Conservation (phyloP, 2,329 filamentous ascomycete genomes). For the Sclerotinia spermophila region DNA sequence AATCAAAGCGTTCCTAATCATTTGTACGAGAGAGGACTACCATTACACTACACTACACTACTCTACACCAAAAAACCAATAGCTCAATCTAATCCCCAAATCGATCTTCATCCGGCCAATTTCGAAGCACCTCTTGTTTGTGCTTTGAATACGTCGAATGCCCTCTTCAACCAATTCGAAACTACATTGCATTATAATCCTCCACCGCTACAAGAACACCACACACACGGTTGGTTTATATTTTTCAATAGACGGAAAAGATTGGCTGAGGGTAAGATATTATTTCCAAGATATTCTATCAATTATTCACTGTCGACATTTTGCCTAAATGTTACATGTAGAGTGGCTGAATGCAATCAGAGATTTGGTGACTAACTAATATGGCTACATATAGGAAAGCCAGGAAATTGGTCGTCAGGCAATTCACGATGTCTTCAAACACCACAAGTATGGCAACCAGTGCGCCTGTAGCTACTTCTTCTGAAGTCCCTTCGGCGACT, state of each 20-base stretch:
- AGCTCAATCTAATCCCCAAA: not conserved
- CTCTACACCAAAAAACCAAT: no score
- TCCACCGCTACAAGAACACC: conserved; percentile 3
- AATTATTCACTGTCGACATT: not conserved
- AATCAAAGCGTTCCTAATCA: conserved; percentile 20
- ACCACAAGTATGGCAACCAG: conserved; percentile 32
- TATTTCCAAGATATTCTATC: not conserved
- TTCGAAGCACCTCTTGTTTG: conserved; percentile 21
- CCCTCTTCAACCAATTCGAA: conserved; percentile 28
- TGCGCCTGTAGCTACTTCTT: conserved; percentile 18
- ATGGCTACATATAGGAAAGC: conserved; percentile 25
- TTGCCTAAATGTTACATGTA: not conserved
- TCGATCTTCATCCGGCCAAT: conserved; percentile 13
- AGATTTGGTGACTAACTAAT: conserved; percentile 23
- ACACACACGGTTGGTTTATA: not conserved
- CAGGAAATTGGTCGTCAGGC: conserved; percentile 24
- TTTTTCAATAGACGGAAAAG: not conserved
- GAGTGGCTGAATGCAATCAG: not conserved
- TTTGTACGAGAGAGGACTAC: not conserved
- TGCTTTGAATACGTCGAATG: conserved; percentile 2
- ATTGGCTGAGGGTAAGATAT: conserved; percentile 10
- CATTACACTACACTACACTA: not conserved
- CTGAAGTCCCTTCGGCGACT: conserved; percentile 23
- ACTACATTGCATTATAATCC: conserved; percentile 3
- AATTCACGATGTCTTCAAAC: conserved; percentile 32